phyloP scores from a whole-genome alignment of 169 alveolate genomes.

The Eimeria nieschulzi region DNA sequence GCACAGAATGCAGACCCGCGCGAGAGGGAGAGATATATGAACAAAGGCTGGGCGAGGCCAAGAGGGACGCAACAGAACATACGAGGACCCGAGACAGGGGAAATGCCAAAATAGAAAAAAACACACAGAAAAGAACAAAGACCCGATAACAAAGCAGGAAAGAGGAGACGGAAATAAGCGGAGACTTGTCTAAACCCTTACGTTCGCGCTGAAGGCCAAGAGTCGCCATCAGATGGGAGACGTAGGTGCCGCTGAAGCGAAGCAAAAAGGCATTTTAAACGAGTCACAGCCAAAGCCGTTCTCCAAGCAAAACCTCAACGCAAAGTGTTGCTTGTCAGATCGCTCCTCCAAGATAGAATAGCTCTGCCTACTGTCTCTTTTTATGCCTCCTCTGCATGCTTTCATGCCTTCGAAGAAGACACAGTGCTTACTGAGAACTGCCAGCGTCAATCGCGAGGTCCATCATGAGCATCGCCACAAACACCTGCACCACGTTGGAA shows the following conservation, averaged over 20 bases:
- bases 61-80: too few relatives aligned
- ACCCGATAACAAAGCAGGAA: neutral
- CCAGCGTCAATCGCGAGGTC: conserved; percentile 72
- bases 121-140: too few relatives aligned
- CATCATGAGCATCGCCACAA: conserved; percentile 66
- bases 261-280: neutral
- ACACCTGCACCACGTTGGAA: neutral
- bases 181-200: neutral
- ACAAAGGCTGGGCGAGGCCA: too few relatives aligned
- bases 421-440: conserved; percentile 42
- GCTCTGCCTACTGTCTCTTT: neutral
- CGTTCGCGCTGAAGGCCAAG: conserved; percentile 53
- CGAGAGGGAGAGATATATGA: too few relatives aligned
- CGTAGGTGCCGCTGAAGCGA: conserved; percentile 66
- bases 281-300: neutral
- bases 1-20: too few relatives aligned
- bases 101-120: too few relatives aligned
- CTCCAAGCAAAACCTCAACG: too few relatives aligned
- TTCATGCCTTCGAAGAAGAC: neutral
- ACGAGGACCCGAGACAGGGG: too few relatives aligned
- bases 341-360: neutral
- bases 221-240: conserved; percentile 58
- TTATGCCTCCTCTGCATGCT: neutral
- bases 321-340: neutral
- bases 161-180: neutral